phyloP scores from a whole-genome alignment of 208 protist species.

The Leptomonas pyrrhocoris region DNA sequence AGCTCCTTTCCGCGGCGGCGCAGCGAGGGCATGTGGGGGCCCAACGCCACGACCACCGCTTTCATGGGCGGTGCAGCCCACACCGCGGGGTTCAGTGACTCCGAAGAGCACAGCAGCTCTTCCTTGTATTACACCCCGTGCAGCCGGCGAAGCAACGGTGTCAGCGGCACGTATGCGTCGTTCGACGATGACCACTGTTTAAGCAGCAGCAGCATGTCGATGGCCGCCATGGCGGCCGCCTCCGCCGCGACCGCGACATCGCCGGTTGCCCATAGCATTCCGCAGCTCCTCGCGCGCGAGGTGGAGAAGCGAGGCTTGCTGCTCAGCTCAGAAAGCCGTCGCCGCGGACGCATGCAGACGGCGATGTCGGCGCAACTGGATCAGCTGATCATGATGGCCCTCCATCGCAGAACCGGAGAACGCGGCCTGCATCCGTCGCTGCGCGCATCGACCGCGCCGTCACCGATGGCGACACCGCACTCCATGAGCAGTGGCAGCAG shows the following conservation, averaged over 20 bases:
- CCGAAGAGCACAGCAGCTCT: conserved; percentile 15
- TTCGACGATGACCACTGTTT: background rate
- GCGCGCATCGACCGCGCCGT: conserved; percentile 13
- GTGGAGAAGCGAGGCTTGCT: conserved; percentile 1
- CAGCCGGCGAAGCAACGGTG: background rate
- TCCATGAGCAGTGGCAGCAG: background rate
- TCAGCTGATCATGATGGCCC: conserved; percentile 20
- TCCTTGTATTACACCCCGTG: conserved; percentile 10
- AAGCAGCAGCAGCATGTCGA: conserved; percentile 22
- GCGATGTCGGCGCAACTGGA: conserved; percentile 7
- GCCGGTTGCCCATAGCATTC: background rate
- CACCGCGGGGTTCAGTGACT: conserved; percentile 2
- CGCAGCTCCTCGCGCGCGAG: conserved; percentile 13
- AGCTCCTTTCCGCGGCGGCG: background rate
- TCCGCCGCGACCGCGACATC: background rate
- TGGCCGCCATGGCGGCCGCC: no score
- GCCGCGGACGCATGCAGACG: conserved; percentile 1
- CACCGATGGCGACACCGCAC: background rate
- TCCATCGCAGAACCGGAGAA: conserved; percentile 18
- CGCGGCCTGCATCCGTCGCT: conserved; percentile 25
- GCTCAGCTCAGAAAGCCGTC: background rate
- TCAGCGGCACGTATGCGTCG: background rate
- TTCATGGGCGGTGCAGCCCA: background rate
- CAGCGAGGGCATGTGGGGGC: background rate
- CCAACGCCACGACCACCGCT: background rate